phyloP scores from a whole-genome alignment of 2,329 filamentous ascomycete species.

The Clarireedia monteithiana region DNA sequence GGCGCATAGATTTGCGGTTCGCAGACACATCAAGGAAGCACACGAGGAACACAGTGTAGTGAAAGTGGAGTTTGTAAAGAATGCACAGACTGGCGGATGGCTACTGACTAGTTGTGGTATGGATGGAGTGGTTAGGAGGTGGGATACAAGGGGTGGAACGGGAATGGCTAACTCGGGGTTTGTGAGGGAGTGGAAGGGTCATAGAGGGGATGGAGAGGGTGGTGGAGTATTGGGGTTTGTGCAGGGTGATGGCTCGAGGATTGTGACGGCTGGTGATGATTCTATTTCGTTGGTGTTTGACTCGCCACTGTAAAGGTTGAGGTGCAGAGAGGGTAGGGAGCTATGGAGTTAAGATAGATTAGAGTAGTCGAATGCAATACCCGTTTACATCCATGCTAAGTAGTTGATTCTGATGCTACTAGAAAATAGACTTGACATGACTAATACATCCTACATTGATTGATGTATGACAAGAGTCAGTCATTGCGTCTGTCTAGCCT shows the following conservation, averaged over 20 bases:
- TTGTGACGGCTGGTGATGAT: constrained; percentile 91
- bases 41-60: constrained; percentile 88
- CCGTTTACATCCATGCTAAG: neutral
- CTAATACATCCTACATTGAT: too few relatives aligned
- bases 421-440: too few relatives aligned
- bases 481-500: too few relatives aligned
- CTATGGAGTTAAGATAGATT: neutral
- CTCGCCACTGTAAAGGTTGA: constrained; percentile 22
- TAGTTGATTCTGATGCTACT: too few relatives aligned
- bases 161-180: constrained; percentile 61
- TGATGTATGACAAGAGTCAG: too few relatives aligned
- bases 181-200: constrained; percentile 83
- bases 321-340: neutral
- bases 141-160: constrained; percentile 70
- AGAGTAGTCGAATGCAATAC: neutral
- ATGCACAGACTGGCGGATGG: constrained; percentile 45
- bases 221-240: constrained; percentile 89
- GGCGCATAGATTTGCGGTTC: constrained; percentile 76
- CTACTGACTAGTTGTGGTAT: constrained; percentile 82
- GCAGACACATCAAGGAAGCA: constrained; percentile 71
- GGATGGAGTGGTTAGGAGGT: constrained; percentile 83
- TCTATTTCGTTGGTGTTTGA: constrained; percentile 61
- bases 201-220: constrained; percentile 74
- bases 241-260: constrained; percentile 65
- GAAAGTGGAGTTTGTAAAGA: constrained; percentile 77